Base-by-base conservation (phyloP, 148 eudicot genomes). In the Camellia japonica region DNA sequence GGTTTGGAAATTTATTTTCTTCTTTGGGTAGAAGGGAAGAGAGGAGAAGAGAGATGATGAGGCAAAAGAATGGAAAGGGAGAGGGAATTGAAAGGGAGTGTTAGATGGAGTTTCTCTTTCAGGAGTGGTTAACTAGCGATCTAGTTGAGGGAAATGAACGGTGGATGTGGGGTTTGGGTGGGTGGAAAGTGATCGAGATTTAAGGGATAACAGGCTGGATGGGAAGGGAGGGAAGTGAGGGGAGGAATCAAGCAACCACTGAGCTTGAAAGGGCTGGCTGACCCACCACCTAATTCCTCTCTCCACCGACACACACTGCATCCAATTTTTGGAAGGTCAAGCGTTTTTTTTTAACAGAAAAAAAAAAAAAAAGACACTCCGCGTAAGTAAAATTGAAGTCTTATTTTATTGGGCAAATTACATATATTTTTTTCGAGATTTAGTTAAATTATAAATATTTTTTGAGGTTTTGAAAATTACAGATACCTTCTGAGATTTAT, bases 81-180 rank as follows among this genome's bases (percentile, higher is more conserved):
- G 38, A 30, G 38, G 66, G 62, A 7, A 38, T 4, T 6, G 2
- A 65, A 7, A 47, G 74, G 19, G 71, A 38, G 71, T 14, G 86
- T 83, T 70, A 62, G 85, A 69, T 76, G 65, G 71, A 80, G 75
- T 69, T 10, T 79, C 76, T 44, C 68, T 54, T 11, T 83, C 69
- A 61, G 58, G 20, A 49, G 64, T 56, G 42, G 41, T 73, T 61
- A 61, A 61, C 19, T 7, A 61, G 64, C 20, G 19, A 61, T 3
- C 20, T 12, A 64, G 68, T 10, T 68, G 49, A 6, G 30, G n/a
- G 6, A 71, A 52, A 71, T 71, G 42, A 71, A 51, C 58, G 75
- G 42, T 15, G 15, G 41, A 71, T 8, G 7, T 71, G 41, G 42
- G 12, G 41, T 3, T 71, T 71, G 43, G 42, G 3, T 49, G 60